Evolutionary conservation across 2,329 filamentous ascomycete species (phyloP).

Genomic region (Blumeria graminis): DNA sequence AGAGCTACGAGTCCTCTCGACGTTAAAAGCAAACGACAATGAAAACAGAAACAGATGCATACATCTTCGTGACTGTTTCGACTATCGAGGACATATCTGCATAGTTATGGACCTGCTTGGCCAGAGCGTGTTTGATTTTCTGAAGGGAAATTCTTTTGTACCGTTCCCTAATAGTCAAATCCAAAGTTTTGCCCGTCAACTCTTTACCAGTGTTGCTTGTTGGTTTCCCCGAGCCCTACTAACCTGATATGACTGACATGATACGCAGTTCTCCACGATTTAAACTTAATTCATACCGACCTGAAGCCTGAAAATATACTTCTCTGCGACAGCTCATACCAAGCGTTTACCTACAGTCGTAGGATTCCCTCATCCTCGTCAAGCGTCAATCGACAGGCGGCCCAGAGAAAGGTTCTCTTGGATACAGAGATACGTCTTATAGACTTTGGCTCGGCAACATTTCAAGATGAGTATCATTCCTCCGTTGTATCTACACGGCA

Average conservation of each 20-base stretch:
- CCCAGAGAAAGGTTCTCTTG: conserved; percentile 37
- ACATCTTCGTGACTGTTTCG: conserved; percentile 87
- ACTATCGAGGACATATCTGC: conserved; percentile 92
- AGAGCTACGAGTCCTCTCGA: conserved; percentile 78
- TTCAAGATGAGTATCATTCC: conserved; percentile 49
- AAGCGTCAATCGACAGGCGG: conserved; percentile 33
- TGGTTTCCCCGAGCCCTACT: conserved; percentile 20
- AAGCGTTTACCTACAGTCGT: conserved; percentile 47
- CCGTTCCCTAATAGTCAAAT: conserved; percentile 98
- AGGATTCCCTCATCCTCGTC: conserved; percentile 43
- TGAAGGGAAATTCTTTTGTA: conserved; percentile 86
- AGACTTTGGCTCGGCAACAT: conserved; percentile 48
- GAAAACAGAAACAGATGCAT: conserved; percentile 92
- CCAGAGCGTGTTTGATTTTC: conserved; percentile 93
- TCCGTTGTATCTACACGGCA: conserved; percentile 47
- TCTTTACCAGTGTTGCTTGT: conserved; percentile 98
- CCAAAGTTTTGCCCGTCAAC: conserved; percentile 81
- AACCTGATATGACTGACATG: conserved; percentile 6
- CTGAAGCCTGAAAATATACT: conserved; percentile 49
- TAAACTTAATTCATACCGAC: conserved; percentile 88
- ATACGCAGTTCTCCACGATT: conserved; percentile 61
- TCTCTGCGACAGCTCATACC: conserved; percentile 37
- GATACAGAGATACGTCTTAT: conserved; percentile 48
- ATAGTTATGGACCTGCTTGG: conserved; percentile 56
- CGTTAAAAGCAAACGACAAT: conserved; percentile 72